Conservation (phyloP, 2,329 filamentous ascomycete species). For the Colletotrichum sp. region DNA sequence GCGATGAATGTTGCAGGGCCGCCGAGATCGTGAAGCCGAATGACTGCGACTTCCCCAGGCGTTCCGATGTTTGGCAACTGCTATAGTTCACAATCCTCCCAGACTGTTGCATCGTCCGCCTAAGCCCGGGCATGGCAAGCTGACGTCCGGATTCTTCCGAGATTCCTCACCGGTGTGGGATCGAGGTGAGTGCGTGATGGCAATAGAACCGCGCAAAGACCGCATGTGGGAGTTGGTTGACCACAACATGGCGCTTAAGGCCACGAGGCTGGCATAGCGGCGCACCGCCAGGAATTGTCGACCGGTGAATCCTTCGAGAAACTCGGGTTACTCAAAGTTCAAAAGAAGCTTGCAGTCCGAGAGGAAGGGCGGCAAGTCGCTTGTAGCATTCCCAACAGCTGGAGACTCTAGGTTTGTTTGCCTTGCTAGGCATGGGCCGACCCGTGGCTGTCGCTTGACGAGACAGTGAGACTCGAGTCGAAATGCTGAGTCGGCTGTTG, state of each 20-base stretch:
- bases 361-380: neutral
- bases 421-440: neutral
- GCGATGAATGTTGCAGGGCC: neutral
- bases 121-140: neutral
- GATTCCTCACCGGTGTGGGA: neutral
- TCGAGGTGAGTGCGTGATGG: neutral
- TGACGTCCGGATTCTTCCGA: neutral
- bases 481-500: neutral
- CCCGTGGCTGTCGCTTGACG: slow-evolving; percentile 1
- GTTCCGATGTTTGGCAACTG: neutral
- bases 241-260: neutral
- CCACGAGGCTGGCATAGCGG: neutral
- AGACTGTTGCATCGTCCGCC: neutral
- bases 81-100: neutral
- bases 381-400: neutral
- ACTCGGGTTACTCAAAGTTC: neutral
- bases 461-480: neutral
- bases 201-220: neutral
- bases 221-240: neutral
- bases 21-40: neutral
- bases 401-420: neutral
- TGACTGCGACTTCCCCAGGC: neutral
- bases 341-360: neutral
- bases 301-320: neutral
- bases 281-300: neutral